These are phyloP conservation scores for Raphanus hybrid DNA, from an alignment of 441 rosid species.

Conservation along the genomic window DNA sequence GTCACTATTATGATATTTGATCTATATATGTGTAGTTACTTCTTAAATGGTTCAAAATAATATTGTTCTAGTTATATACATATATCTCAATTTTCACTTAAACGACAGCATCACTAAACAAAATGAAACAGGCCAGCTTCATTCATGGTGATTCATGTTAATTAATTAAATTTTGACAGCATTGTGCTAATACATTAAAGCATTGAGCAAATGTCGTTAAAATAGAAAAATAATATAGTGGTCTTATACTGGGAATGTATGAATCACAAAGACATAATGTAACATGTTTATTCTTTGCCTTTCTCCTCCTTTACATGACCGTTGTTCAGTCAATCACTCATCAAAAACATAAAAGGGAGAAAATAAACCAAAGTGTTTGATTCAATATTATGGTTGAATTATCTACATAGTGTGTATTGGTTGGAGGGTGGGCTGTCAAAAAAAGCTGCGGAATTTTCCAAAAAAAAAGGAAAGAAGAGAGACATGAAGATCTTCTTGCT, in stretches of 20 bases:
- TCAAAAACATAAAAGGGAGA: neutral
- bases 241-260: neutral
- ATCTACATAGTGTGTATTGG: conserved; percentile 10
- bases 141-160: neutral
- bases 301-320: conserved; percentile 24
- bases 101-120: neutral
- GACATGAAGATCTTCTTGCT: conserved; percentile 42
- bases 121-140: neutral
- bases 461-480: neutral
- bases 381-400: conserved; percentile 9
- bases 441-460: conserved; percentile 15
- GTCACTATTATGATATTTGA: conserved; percentile 21
- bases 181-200: neutral
- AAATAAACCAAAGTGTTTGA: conserved; percentile 9
- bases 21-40: conserved; percentile 39
- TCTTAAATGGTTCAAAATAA: conserved; percentile 26
- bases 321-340: conserved; percentile 18
- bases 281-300: neutral
- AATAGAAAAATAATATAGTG: neutral
- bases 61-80: neutral
- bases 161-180: neutral
- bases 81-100: neutral
- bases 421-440: conserved; percentile 31
- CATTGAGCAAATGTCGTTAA: neutral
- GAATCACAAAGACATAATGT: conserved; percentile 5